These are phyloP conservation scores for Calonectria multiphialidica DNA, from an alignment of 2,329 filamentous ascomycete genomes.

Conservation along the genomic window DNA sequence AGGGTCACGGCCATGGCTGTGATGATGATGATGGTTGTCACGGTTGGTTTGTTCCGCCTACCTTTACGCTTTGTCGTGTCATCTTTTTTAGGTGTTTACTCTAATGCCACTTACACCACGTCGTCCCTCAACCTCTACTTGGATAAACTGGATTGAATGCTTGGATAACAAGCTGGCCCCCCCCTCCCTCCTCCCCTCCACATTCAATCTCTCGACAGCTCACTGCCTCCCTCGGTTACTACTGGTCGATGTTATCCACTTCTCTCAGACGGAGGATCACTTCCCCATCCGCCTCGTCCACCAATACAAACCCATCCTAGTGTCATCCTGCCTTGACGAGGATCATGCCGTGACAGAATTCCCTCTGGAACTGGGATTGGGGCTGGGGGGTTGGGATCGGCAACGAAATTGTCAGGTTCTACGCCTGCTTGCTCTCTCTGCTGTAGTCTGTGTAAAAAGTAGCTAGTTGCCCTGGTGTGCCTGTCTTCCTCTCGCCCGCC, in stretches of 20 bases:
- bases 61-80: not conserved
- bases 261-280: conserved; percentile 2
- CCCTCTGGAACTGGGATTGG: not conserved
- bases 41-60: not conserved
- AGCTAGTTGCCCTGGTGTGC: not conserved
- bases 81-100: not conserved
- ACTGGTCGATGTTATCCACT: not conserved
- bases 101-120: not conserved
- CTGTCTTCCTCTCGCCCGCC: not conserved
- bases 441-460: not conserved
- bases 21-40: too few relatives aligned
- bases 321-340: not conserved
- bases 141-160: not conserved
- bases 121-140: not conserved
- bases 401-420: not conserved
- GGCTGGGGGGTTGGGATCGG: not conserved
- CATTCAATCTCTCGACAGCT: not conserved
- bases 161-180: not conserved
- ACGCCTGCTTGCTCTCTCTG: not conserved
- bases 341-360: not conserved
- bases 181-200: too few relatives aligned
- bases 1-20: not conserved
- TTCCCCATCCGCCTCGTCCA: conserved; percentile 3
- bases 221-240: not conserved
- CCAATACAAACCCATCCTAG: not conserved